phyloP scores from a whole-genome alignment of 2,329 filamentous ascomycete genomes.

The Nemania sp. region DNA sequence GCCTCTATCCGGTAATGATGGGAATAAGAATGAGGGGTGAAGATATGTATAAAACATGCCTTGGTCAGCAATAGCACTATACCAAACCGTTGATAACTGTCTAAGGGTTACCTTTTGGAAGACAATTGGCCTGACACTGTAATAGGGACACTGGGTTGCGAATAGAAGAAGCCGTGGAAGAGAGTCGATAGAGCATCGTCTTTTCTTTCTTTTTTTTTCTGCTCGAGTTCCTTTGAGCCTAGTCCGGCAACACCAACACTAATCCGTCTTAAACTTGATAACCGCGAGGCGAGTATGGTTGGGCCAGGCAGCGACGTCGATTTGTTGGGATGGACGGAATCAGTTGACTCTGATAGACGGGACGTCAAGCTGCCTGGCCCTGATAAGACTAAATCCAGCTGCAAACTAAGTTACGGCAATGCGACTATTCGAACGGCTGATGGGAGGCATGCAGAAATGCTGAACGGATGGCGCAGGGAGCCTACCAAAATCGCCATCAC shows the following conservation, averaged over 20 bases:
- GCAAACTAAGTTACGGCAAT: constrained; percentile 7
- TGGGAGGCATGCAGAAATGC: constrained; percentile 7
- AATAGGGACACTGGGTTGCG: no score
- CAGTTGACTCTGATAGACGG: not conserved
- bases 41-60: no score
- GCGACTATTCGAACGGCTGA: constrained; percentile 4
- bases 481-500: constrained; percentile 21
- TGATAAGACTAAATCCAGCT: constrained; percentile 2
- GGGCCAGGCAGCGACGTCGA: not conserved
- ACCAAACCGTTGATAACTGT: no score
- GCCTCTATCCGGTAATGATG: no score
- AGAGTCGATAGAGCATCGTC: no score
- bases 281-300: not conserved
- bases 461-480: constrained; percentile 3
- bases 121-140: no score
- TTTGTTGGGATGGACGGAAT: not conserved
- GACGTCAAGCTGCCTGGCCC: not conserved
- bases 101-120: no score
- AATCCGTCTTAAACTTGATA: not conserved
- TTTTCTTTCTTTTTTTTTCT: no score
- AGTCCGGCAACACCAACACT: not conserved
- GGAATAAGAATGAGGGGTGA: not conserved
- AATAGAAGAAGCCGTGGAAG: no score
- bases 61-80: no score
- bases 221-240: not conserved